Evolutionary conservation across 2,329 filamentous ascomycete genomes (phyloP).

Genomic region (Fusarium sp.): DNA sequence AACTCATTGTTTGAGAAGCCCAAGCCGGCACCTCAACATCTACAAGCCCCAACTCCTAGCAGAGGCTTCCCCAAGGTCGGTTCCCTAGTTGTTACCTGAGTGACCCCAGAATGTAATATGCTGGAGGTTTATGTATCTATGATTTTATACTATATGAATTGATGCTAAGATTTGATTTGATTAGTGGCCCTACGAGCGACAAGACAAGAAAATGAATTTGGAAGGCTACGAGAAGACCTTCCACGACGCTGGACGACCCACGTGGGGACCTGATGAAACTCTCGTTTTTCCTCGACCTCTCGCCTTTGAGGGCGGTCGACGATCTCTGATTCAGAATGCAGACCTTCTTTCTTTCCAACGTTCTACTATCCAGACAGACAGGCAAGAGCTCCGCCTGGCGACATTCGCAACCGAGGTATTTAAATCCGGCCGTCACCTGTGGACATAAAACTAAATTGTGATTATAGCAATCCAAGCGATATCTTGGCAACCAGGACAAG

Average conservation of each 20-base stretch:
- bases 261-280: conserved; percentile 81
- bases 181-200: conserved; percentile 90
- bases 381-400: conserved; percentile 74
- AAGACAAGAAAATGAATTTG: conserved; percentile 77
- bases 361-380: conserved; percentile 70
- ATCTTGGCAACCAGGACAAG: conserved; percentile 67
- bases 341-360: conserved; percentile 54
- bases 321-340: conserved; percentile 42
- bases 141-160: conserved; percentile 50
- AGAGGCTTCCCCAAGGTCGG: conserved; percentile 91
- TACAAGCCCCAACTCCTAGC: conserved; percentile 64
- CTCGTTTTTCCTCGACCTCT: conserved; percentile 69
- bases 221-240: conserved; percentile 74
- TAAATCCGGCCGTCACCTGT: background rate
- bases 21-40: conserved; percentile 68
- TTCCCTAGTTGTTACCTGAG: conserved; percentile 62
- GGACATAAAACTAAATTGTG: conserved; percentile 27
- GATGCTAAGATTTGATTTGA: conserved; percentile 62
- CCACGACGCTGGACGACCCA: conserved; percentile 80
- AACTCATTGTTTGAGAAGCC: conserved; percentile 89
- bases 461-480: conserved; percentile 66
- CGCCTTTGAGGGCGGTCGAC: conserved; percentile 57
- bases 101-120: conserved; percentile 41
- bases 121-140: conserved; percentile 54
- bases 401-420: conserved; percentile 70